Percentiles rank a stretch among this genome's conserved stretches.
Conservation (phyloP, 768 basidiomycete genomes). For the Coprinopsis sp. region DNA sequence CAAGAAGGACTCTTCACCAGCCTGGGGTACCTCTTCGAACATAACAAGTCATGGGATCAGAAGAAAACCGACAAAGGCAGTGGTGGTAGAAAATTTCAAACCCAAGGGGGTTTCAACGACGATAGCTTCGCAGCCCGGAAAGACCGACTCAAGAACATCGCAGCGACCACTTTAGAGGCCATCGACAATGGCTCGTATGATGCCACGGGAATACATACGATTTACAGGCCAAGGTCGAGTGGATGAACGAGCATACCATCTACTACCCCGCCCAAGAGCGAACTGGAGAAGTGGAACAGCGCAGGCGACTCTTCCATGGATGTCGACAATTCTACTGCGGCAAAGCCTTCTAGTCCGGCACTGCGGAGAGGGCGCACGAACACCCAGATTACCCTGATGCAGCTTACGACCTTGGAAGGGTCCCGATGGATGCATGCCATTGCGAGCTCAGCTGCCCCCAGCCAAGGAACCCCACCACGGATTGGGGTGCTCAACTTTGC, state of each 20-base stretch:
- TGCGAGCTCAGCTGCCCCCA: background rate
- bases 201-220: slow-evolving; percentile 22
- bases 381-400: too few species aligned
- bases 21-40: too few species aligned
- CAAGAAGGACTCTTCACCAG: too few species aligned
- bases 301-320: background rate
- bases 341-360: background rate
- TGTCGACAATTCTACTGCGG: background rate
- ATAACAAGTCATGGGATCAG: too few species aligned
- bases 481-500: slow-evolving; percentile 73
- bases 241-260: slow-evolving; percentile 35
- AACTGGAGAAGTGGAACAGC: slow-evolving; percentile 40
- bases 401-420: slow-evolving; percentile 26
- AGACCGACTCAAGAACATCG: slow-evolving; percentile 32
- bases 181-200: slow-evolving; percentile 42
- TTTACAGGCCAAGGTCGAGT: slow-evolving; percentile 20
- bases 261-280: slow-evolving; percentile 48
- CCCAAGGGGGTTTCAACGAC: too few species aligned
- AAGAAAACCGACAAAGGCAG: too few species aligned
- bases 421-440: slow-evolving; percentile 1
- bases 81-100: too few species aligned
- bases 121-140: slow-evolving; percentile 1
- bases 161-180: slow-evolving; percentile 42
- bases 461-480: background rate
- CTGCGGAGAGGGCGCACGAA: too few species aligned